phyloP scores from a whole-genome alignment of 2,329 filamentous ascomycete genomes.

The Fusarium sp. region DNA sequence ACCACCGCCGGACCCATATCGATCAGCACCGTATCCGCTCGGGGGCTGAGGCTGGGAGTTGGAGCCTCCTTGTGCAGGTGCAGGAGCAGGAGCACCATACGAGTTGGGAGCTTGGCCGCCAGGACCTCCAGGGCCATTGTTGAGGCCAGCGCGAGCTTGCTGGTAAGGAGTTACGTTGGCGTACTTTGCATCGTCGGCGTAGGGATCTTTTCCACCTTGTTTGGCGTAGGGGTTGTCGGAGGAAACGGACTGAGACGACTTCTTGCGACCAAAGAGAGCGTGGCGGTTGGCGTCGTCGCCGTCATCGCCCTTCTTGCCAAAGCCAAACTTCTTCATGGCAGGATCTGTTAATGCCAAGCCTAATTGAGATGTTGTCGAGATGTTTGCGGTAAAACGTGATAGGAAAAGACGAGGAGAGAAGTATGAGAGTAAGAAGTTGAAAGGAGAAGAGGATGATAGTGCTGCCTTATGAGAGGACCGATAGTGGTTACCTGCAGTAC shows the following conservation, averaged over 20 bases:
- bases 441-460: conserved; percentile 33
- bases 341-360: background rate
- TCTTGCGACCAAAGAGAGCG: conserved; percentile 67
- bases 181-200: conserved; percentile 60
- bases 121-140: conserved; percentile 48
- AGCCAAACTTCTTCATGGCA: conserved; percentile 70
- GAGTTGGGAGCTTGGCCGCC: conserved; percentile 39
- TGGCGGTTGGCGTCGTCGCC: conserved; percentile 60
- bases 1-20: conserved; percentile 59
- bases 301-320: conserved; percentile 66
- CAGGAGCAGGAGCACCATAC: conserved; percentile 37
- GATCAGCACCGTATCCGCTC: conserved; percentile 64
- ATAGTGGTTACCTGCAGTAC: conserved; percentile 6
- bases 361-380: background rate
- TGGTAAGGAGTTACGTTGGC: conserved; percentile 60
- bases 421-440: conserved; percentile 15
- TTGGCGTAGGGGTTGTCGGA: conserved; percentile 69
- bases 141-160: conserved; percentile 53
- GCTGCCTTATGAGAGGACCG: conserved; percentile 35
- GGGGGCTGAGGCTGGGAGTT: conserved; percentile 42
- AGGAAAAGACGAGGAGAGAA: background rate
- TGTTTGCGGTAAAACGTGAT: background rate
- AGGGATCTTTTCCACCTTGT: conserved; percentile 63
- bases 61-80: conserved; percentile 33
- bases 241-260: conserved; percentile 57